Conservation (phyloP, 371 early-diverging fungal species). For the Gilbertella persicaria region DNA sequence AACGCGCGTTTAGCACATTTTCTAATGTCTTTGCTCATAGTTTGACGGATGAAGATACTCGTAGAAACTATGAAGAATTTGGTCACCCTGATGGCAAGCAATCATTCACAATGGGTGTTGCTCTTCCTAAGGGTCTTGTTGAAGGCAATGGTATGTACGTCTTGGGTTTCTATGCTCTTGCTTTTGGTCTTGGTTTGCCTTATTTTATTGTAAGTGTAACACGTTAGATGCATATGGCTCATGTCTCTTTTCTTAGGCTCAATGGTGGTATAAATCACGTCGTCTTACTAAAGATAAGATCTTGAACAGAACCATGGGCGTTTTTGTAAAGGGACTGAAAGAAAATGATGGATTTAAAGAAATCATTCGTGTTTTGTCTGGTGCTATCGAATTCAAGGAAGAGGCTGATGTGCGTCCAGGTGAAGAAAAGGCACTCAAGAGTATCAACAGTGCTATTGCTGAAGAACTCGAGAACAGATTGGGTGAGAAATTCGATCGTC, state of each 20-base stretch:
- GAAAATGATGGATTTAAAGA: conserved; percentile 65
- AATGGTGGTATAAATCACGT: conserved; percentile 94
- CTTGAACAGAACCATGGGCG: conserved; percentile 85
- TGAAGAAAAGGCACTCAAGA: conserved; percentile 56
- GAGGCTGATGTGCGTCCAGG: conserved; percentile 48
- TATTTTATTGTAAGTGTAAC: conserved; percentile 66
- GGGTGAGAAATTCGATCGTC: conserved; percentile 58
- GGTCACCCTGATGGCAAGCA: conserved; percentile 97
- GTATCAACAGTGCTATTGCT: conserved; percentile 55
- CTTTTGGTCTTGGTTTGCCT: conserved; percentile 91
- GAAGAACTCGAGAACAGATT: conserved; percentile 61
- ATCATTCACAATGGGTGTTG: conserved; percentile 91
- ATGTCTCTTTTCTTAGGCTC: conserved; percentile 44
- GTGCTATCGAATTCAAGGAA: conserved; percentile 74
- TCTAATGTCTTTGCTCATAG: no score
- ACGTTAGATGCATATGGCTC: no score
- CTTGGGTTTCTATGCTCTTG: conserved; percentile 78
- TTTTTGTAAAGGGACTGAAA: conserved; percentile 86
- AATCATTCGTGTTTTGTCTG: conserved; percentile 67
- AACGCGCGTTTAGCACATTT: no score
- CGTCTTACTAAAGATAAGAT: conserved; percentile 88
- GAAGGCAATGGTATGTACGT: conserved; percentile 81
- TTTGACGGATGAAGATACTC: conserved; percentile 89
- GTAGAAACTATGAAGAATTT: conserved; percentile 90
- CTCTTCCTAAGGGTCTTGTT: conserved; percentile 89